Base-by-base conservation (phyloP, 352 stramenopile genomes). In the Phytophthora kernoviae region DNA sequence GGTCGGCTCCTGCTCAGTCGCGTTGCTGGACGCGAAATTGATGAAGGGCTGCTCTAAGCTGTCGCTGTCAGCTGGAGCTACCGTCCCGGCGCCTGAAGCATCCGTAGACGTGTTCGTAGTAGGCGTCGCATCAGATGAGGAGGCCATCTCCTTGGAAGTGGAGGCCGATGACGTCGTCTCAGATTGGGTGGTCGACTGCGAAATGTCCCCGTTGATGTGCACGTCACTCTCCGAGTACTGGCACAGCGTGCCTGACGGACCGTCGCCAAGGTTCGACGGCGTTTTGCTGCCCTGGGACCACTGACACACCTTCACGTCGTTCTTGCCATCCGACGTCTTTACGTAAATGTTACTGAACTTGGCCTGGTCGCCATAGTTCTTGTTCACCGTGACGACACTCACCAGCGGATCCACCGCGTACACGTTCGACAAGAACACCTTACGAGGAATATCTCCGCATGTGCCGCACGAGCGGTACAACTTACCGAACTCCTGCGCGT, bases 201-300 rank as follows among this genome's bases (percentile, higher is more conserved):
- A 68, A 32, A 64, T 27, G 21, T 68, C 54, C 21, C 41, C 22
- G 48, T 68, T 68, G 33, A 68, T 58, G 20, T 68, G 59, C 1
- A 70, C 34, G 11, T 65, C 62, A 9, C 61, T 69, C 21, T 63
- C 54, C 24, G 48, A 64, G 54, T 69, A 69, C 42, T 69, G 54
- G n/a, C 43, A 46, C 27, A 60, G 20, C 18, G 42, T n/a, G 18
- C 14, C 30, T 5, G 40, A 52, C 9, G 42, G 40, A 20, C 63
- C 63, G 5, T 63, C 44, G 21, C 63, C 62, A 12, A 71, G 47
- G 46, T 18, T 73, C 57, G 5, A 21, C 30, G 46, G 34, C 55
- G 45, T 15, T n/a, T n/a, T n/a, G n/a, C n/a, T 49, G 49, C 49
- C 37, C 12, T 62, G 22, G 5, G 54, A 53, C 45, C 45, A 53